Evolutionary conservation across 352 stramenopile species (phyloP), one percentile per base, ranked within the genome.

Genomic region (Phytophthora ramorum): DNA sequence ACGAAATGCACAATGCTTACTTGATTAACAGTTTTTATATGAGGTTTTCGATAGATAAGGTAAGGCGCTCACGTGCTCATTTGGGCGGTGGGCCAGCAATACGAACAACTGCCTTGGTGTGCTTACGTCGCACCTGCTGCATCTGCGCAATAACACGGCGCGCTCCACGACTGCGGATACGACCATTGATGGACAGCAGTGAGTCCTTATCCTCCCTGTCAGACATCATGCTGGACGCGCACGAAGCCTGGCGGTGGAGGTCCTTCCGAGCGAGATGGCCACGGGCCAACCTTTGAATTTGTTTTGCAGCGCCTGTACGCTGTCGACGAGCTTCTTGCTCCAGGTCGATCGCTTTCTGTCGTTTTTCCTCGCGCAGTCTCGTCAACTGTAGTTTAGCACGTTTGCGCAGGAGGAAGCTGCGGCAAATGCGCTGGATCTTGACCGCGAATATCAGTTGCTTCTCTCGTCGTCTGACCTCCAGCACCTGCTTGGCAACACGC

Each of bases 261-360:
- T 51, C 62, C 45, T 73, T 74, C 2, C 79, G 64, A 22, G 59
- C 60, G 13, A 86, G 47, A 22, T 83, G 66, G 0, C 59, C 69
- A 22, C 83, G 69, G 22, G 75, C 61, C 6, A 76, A 43, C n/a
- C 77, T 73, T 58, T 91, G 83, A 48, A 90, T 86, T 14, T 77
- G 58, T 7, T 53, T 63, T 1, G 66, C 80, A 9, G 83, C 83
- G 9, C 71, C 50, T 20, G 58, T 26, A 8, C 67, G 63, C 30
- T 66, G 43, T 4, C 66, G 52, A 10, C 60, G 41, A 14, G 53
- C 51, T 52, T 75, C 46, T 24, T 67, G 26, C 8, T 75, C 61
- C 14, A 74, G 54, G 1, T 76, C 63, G 4, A 74, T 58, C 3
- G 41, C 64, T 32, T 66, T 45, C 17, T 66, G 60, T 41, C 54